A percentile compares a stretch with the other conserved stretches of the same genome.
Evolutionary conservation across 495 filamentous ascomycete genomes (phyloP).

Genomic region (Tuber brumale): DNA sequence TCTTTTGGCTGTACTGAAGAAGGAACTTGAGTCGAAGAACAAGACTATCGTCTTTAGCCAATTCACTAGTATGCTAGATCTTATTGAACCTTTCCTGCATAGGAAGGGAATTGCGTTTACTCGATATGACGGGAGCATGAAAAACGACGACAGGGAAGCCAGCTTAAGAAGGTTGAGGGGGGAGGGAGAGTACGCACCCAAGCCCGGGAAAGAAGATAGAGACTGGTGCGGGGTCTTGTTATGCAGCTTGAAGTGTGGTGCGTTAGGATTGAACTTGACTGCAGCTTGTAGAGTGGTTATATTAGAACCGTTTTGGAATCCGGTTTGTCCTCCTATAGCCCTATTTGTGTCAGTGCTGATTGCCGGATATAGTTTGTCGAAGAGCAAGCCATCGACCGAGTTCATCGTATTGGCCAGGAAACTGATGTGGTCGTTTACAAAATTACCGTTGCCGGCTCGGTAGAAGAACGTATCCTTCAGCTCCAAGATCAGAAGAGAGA

Average conservation of each 20-base stretch:
- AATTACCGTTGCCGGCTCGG: constrained; percentile 72
- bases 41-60: constrained; percentile 98
- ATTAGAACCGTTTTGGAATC: constrained; percentile 97
- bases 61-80: constrained; percentile 84
- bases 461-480: constrained; percentile 87
- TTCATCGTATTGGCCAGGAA: constrained; percentile 92
- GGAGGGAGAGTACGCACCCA: constrained; percentile 54
- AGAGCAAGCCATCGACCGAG: constrained; percentile 96
- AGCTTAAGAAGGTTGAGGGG: constrained; percentile 52
- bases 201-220: constrained; percentile 46
- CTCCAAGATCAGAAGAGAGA: constrained; percentile 88
- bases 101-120: constrained; percentile 66
- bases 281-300: constrained; percentile 91
- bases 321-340: constrained; percentile 51
- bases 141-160: constrained; percentile 84
- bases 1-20: constrained; percentile 69
- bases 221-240: constrained; percentile 64
- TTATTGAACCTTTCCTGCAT: constrained; percentile 84
- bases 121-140: constrained; percentile 93
- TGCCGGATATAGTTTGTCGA: constrained; percentile 65
- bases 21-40: constrained; percentile 62
- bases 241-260: constrained; percentile 88
- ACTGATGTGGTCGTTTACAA: constrained; percentile 91
- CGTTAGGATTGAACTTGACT: constrained; percentile 86
- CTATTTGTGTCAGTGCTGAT: constrained; percentile 17